Evolutionary conservation across 108 stramenopile genomes (phyloP).

Genomic region (Cyclotella sp.): DNA sequence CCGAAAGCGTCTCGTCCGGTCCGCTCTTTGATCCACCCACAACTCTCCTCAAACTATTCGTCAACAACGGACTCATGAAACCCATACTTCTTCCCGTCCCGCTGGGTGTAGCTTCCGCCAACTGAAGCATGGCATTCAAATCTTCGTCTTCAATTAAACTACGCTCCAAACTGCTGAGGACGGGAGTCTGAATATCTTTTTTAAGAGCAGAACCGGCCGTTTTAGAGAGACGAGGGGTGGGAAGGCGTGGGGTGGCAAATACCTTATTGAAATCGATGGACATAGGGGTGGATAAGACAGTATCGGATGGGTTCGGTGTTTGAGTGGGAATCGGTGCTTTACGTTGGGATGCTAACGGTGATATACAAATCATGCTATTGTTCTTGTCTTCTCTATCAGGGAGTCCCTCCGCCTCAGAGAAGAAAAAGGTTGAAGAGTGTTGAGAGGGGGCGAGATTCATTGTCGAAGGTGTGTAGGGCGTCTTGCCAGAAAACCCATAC

Average conservation of each 20-base stretch:
- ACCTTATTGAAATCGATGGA: slow-evolving; percentile 77
- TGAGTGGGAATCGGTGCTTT: neutral
- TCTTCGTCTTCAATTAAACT: slow-evolving; percentile 87
- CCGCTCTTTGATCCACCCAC: slow-evolving; percentile 11
- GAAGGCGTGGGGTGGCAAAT: slow-evolving; percentile 67
- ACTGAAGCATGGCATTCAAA: slow-evolving; percentile 80
- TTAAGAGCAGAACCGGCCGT: slow-evolving; percentile 50
- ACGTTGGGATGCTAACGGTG: slow-evolving; percentile 67
- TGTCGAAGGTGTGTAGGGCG: slow-evolving; percentile 53
- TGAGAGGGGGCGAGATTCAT: slow-evolving; percentile 66
- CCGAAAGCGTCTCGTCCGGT: slow-evolving; percentile 19
- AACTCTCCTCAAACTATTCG: slow-evolving; percentile 36
- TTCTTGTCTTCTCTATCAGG: slow-evolving; percentile 42
- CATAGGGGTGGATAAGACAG: slow-evolving; percentile 53
- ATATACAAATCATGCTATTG: slow-evolving; percentile 83
- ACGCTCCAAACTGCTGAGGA: slow-evolving; percentile 74
- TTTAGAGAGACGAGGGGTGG: slow-evolving; percentile 10
- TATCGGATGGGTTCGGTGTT: slow-evolving; percentile 10
- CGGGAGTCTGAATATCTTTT: slow-evolving; percentile 45
- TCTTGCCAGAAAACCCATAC: slow-evolving; percentile 48
- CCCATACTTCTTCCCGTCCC: slow-evolving; percentile 37
- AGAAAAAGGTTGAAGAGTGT: slow-evolving; percentile 69
- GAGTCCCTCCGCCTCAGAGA: slow-evolving; percentile 39
- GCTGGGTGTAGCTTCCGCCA: slow-evolving; percentile 72
- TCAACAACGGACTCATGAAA: slow-evolving; percentile 47